These are phyloP conservation scores for Cladosporium sp. DNA, from an alignment of 2,329 filamentous ascomycete genomes.

Conservation along the genomic window DNA sequence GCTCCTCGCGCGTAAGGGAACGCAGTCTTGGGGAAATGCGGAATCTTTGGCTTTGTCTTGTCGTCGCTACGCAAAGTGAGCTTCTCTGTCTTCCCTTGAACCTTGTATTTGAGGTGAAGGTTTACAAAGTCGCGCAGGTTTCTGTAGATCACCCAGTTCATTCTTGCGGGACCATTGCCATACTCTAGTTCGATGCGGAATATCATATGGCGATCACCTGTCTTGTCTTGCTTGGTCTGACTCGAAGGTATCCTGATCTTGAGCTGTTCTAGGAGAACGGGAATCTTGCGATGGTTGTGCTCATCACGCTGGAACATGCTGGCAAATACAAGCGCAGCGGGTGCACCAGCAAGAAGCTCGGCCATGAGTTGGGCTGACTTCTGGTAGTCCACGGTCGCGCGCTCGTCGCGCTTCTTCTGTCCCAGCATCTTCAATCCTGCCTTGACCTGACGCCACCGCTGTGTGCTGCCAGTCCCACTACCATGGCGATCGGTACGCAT, in stretches of 20 bases:
- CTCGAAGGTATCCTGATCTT: constrained; percentile 86
- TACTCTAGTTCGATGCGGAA: constrained; percentile 95
- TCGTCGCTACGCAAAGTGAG: constrained; percentile 71
- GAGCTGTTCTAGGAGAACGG: constrained; percentile 90
- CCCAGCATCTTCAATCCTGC: constrained; percentile 77
- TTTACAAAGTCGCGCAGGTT: constrained; percentile 89
- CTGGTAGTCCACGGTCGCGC: constrained; percentile 82
- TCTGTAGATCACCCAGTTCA: constrained; percentile 92
- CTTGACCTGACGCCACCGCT: constrained; percentile 92
- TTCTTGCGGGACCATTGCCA: constrained; percentile 88
- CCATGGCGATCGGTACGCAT: constrained; percentile 48
- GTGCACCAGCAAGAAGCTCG: constrained; percentile 86
- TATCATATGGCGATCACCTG: constrained; percentile 70
- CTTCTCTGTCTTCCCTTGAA: constrained; percentile 79
- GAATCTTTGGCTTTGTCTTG: constrained; percentile 69
- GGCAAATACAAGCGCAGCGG: constrained; percentile 88
- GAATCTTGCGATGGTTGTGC: constrained; percentile 90
- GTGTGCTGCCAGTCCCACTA: constrained; percentile 56
- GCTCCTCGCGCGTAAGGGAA: constrained; percentile 87
- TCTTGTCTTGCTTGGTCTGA: constrained; percentile 61
- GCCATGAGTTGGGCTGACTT: constrained; percentile 97
- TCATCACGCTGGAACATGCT: constrained; percentile 98
- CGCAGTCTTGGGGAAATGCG: constrained; percentile 83
- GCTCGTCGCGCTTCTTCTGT: constrained; percentile 79
- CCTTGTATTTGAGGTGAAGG: constrained; percentile 88